Percentiles rank a stretch among this genome's conserved stretches.
Evolutionary conservation across 2,329 filamentous ascomycete species (phyloP).

Genomic region (Zasmidium cellare): DNA sequence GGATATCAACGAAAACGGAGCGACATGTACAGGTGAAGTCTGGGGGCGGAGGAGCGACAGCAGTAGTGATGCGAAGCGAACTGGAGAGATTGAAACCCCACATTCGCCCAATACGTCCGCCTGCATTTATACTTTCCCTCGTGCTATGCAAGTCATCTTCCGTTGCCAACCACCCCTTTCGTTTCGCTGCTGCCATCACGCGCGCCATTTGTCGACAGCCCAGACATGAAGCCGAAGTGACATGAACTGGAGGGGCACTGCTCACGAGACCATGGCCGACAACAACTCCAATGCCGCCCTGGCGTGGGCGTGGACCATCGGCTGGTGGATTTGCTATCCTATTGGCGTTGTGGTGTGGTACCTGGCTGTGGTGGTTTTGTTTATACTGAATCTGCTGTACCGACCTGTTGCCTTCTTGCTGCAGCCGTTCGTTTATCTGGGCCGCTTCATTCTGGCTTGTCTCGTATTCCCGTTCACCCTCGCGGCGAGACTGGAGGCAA

Average conservation of each 20-base stretch:
- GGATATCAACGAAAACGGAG: not conserved
- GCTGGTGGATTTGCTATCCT: conserved; percentile 40
- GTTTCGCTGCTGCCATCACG: not conserved
- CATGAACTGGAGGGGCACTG: not conserved
- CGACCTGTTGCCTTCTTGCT: conserved; percentile 48
- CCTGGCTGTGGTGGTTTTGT: conserved; percentile 39
- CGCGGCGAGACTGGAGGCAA: conserved; percentile 57
- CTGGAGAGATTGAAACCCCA: not conserved
- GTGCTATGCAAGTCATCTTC: conserved; percentile 4
- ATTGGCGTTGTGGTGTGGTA: conserved; percentile 41
- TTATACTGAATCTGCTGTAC: conserved; percentile 50
- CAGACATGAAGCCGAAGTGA: not conserved
- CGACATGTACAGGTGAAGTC: not conserved
- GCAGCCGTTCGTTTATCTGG: conserved; percentile 53
- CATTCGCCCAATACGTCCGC: not conserved
- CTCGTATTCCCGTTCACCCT: conserved; percentile 52
- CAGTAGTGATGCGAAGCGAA: not conserved
- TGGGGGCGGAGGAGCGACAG: not conserved
- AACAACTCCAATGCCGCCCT: conserved; percentile 11
- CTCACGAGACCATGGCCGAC: not conserved
- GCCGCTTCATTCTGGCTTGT: conserved; percentile 41
- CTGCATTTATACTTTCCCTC: not conserved
- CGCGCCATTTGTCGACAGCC: not conserved
- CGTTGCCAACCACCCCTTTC: not conserved
- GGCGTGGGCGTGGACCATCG: conserved; percentile 19